These are phyloP conservation scores for Groenewaldozyma tartarivorans DNA, from an alignment of 805 yeast genomes.

Conservation along the genomic window DNA sequence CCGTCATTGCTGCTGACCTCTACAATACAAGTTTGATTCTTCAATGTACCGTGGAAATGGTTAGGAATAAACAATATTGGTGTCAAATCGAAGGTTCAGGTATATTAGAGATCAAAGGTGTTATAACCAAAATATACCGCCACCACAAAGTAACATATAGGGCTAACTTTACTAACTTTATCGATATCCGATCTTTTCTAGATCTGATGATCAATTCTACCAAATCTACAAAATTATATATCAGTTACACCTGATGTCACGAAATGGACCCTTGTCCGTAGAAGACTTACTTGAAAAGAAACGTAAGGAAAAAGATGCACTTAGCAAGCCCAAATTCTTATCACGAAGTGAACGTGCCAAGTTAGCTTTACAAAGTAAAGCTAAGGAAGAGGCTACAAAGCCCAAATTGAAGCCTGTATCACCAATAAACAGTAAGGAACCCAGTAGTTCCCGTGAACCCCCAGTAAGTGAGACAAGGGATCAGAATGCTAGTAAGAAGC, in stretches of 20 bases:
- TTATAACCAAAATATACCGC: too few relatives aligned
- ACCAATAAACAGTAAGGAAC: not conserved
- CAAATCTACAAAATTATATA: too few relatives aligned
- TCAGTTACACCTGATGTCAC: too few relatives aligned
- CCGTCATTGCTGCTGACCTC: conserved; percentile 1
- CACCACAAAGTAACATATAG: too few relatives aligned
- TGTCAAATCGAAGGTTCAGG: too few relatives aligned
- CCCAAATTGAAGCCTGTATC: not conserved
- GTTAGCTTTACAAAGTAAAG: conserved; percentile 9
- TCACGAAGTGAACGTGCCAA: conserved; percentile 35
- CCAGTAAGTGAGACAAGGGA: not conserved
- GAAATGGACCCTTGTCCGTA: conserved; percentile 18
- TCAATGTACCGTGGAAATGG: too few relatives aligned
- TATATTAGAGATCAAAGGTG: too few relatives aligned
- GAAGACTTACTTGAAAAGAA: conserved; percentile 23
- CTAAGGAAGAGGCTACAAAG: conserved; percentile 5
- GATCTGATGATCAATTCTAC: too few relatives aligned
- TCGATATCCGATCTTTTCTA: too few relatives aligned
- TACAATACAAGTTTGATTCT: too few relatives aligned
- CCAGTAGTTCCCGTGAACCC: not conserved
- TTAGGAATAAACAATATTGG: too few relatives aligned
- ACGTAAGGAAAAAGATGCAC: conserved; percentile 14
- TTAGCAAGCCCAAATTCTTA: conserved; percentile 34
- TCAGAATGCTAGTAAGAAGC: not conserved
- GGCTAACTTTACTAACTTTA: too few relatives aligned